Evolutionary conservation across 345 rosid species (phyloP).

Genomic region (Geranium brycei): DNA sequence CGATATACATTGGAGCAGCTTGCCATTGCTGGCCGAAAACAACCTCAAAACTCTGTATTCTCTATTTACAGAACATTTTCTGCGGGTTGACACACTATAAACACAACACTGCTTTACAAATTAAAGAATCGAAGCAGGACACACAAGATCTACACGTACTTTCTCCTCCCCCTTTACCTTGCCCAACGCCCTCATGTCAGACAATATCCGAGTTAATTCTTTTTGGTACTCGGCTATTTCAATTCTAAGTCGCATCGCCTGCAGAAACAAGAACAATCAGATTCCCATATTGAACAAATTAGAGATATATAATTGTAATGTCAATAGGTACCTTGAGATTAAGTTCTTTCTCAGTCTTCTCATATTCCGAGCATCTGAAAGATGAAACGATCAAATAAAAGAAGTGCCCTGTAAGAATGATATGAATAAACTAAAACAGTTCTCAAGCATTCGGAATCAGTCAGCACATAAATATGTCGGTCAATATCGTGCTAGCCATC

Average conservation of each 20-base stretch:
- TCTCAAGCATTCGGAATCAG: background rate
- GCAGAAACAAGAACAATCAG: constrained; percentile 6
- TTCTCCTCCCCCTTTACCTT: constrained; percentile 23
- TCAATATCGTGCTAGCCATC: too few relatives aligned
- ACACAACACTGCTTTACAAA: background rate
- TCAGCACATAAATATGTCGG: too few relatives aligned
- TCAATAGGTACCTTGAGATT: constrained; percentile 38
- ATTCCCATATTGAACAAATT: too few relatives aligned
- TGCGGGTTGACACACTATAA: background rate
- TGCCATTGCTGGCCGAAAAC: too few relatives aligned
- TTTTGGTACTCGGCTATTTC: constrained; percentile 31
- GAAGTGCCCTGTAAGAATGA: background rate
- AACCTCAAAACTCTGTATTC: background rate
- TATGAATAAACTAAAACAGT: background rate
- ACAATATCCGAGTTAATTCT: constrained; percentile 28
- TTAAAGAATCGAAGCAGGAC: background rate
- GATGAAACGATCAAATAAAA: background rate
- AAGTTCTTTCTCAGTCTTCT: constrained; percentile 43
- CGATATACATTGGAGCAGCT: too few relatives aligned
- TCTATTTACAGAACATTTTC: background rate
- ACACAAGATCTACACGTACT: constrained; percentile 17
- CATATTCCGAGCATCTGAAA: constrained; percentile 57
- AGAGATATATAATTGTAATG: background rate
- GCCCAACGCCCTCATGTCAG: constrained; percentile 29
- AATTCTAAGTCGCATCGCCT: constrained; percentile 38